Percentiles rank a stretch among this genome's conserved stretches.
phyloP scores from a whole-genome alignment of 1,139 yeast genomes.

The Sugiyamaella sp. region DNA sequence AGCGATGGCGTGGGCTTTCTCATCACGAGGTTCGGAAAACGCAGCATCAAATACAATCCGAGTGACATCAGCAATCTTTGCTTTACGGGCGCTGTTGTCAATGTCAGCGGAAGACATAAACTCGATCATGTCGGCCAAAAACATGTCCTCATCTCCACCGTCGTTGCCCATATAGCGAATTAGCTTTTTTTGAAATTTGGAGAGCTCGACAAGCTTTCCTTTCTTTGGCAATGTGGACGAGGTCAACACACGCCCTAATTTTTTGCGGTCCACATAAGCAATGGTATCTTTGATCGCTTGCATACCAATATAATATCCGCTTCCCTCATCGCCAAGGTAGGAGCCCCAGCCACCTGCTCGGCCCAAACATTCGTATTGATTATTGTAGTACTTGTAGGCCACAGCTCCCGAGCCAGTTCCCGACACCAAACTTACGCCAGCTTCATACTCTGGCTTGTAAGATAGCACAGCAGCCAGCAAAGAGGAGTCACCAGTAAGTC shows the following conservation, averaged over 20 bases:
- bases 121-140: slow-evolving; percentile 25
- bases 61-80: slow-evolving; percentile 27
- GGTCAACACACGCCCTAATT: slow-evolving; percentile 13
- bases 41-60: slow-evolving; percentile 26
- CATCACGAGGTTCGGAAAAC: slow-evolving; percentile 15
- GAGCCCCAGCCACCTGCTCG: slow-evolving; percentile 37
- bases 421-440: slow-evolving; percentile 30
- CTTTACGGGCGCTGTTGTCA: slow-evolving; percentile 18
- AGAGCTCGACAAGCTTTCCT: slow-evolving; percentile 23
- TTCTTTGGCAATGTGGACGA: slow-evolving; percentile 18
- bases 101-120: slow-evolving; percentile 20
- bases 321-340: slow-evolving; percentile 36
- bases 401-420: slow-evolving; percentile 38
- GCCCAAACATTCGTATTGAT: slow-evolving; percentile 25
- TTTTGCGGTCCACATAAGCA: slow-evolving; percentile 17
- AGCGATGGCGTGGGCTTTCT: slow-evolving; percentile 11
- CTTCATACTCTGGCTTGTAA: slow-evolving; percentile 17
- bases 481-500: slow-evolving; percentile 28
- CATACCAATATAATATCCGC: slow-evolving; percentile 35
- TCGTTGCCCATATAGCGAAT: slow-evolving; percentile 15
- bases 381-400: slow-evolving; percentile 26
- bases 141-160: slow-evolving; percentile 20
- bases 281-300: slow-evolving; percentile 26
- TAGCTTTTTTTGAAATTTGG: slow-evolving; percentile 13
- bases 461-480: slow-evolving; percentile 26